Conservation (phyloP, 2,329 filamentous ascomycete genomes). For the Calonectria pseudoreteaudii region DNA sequence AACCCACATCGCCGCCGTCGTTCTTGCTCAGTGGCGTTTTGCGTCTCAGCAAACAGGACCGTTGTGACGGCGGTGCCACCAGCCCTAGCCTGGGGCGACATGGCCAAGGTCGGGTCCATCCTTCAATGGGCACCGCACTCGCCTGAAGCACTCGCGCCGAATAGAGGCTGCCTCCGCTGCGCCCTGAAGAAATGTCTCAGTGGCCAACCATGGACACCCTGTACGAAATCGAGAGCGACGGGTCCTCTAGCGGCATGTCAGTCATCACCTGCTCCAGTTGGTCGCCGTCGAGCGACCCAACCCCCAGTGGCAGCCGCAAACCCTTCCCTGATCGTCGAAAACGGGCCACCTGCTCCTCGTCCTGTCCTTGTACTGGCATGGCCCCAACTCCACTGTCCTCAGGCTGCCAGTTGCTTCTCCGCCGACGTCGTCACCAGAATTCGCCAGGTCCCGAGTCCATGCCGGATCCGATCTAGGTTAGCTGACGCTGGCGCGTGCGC, state of each 20-base stretch:
- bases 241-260: conserved; percentile 39
- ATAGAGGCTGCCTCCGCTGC: conserved; percentile 30
- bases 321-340: conserved; percentile 29
- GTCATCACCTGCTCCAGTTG: conserved; percentile 41
- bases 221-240: conserved; percentile 37
- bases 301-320: conserved; percentile 41
- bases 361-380: conserved; percentile 32
- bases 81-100: conserved; percentile 29
- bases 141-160: conserved; percentile 26
- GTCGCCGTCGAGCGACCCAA: conserved; percentile 29
- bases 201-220: conserved; percentile 31
- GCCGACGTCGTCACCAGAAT: conserved; percentile 39
- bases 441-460: conserved; percentile 44
- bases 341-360: conserved; percentile 33
- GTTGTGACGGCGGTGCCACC: conserved; percentile 38
- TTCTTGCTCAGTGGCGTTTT: conserved; percentile 31
- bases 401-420: conserved; percentile 40
- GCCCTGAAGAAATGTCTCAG: conserved; percentile 44
- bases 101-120: conserved; percentile 33
- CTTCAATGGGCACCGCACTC: conserved; percentile 33
- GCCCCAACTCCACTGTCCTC: conserved; percentile 37
- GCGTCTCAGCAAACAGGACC: conserved; percentile 29
- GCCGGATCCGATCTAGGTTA: conserved; percentile 41
- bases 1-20: conserved; percentile 41
- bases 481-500: conserved; percentile 39